Conservation (phyloP, 2,329 filamentous ascomycete genomes). For the Ophiosphaerella herpotricha region DNA sequence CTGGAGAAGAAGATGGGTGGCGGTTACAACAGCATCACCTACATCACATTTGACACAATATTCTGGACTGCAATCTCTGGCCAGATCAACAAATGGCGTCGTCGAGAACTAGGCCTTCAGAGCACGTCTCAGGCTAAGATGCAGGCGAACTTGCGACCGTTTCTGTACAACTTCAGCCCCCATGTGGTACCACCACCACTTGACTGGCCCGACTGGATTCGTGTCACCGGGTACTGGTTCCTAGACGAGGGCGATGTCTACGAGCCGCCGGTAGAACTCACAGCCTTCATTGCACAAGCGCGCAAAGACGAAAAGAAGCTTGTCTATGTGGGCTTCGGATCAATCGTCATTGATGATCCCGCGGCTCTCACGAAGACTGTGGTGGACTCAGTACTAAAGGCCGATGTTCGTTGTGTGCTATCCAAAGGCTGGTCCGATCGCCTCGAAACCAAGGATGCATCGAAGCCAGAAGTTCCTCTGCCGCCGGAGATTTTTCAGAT, state of each 20-base stretch:
- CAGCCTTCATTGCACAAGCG: slow-evolving; percentile 82
- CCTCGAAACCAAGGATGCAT: slow-evolving; percentile 60
- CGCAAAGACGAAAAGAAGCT: slow-evolving; percentile 83
- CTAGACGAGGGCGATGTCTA: slow-evolving; percentile 74
- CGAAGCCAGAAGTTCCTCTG: slow-evolving; percentile 68
- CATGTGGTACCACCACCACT: slow-evolving; percentile 91
- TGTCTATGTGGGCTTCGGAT: slow-evolving; percentile 96
- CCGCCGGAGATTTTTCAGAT: slow-evolving; percentile 86
- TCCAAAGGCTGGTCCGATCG: slow-evolving; percentile 98
- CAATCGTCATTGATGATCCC: slow-evolving; percentile 90
- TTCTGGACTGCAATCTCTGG: slow-evolving; percentile 94
- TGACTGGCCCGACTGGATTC: slow-evolving; percentile 97
- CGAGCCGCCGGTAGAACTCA: slow-evolving; percentile 74
- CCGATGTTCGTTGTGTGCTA: slow-evolving; percentile 90
- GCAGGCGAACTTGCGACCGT: slow-evolving; percentile 96
- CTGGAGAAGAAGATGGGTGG: slow-evolving; percentile 93
- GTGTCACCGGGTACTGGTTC: slow-evolving; percentile 98
- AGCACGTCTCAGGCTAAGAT: slow-evolving; percentile 86
- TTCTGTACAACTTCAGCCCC: slow-evolving; percentile 96
- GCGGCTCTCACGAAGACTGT: slow-evolving; percentile 89
- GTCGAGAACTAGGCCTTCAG: slow-evolving; percentile 75
- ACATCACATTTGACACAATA: slow-evolving; percentile 93
- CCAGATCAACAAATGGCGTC: slow-evolving; percentile 92
- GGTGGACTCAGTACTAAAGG: slow-evolving; percentile 85
- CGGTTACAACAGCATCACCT: slow-evolving; percentile 92